Percentiles rank a stretch among this genome's conserved stretches.
These are phyloP conservation scores for Delonix regia DNA, from an alignment of 306 rosid species.

Conservation along the genomic window DNA sequence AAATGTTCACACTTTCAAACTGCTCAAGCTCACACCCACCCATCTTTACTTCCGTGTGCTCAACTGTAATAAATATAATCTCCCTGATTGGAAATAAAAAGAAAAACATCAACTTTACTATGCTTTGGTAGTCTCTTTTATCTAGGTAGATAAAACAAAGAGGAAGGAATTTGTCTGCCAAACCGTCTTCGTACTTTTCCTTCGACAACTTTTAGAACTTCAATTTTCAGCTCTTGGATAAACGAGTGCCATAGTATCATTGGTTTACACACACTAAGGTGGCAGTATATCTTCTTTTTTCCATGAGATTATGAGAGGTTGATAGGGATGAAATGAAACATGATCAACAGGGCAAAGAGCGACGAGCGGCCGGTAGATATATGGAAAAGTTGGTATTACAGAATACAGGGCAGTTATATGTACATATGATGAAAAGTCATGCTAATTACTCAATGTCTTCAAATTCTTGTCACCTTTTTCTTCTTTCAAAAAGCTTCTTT, in stretches of 20 bases:
- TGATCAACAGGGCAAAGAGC: not conserved
- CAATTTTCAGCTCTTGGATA: not conserved
- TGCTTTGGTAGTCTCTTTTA: too few species aligned
- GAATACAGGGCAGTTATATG: not conserved
- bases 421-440: not conserved
- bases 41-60: not conserved
- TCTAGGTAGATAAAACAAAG: not conserved
- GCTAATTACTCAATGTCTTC: not conserved
- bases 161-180: not conserved
- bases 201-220: not conserved
- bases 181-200: not conserved
- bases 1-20: not conserved
- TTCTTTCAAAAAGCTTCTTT: not conserved
- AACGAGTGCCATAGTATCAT: not conserved
- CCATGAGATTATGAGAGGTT: conserved; percentile 2
- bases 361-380: not conserved
- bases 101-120: too few species aligned
- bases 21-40: not conserved
- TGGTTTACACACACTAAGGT: not conserved
- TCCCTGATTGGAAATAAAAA: too few species aligned
- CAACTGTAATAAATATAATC: not conserved
- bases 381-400: not conserved
- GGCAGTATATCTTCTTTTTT: not conserved
- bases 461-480: not conserved
- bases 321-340: not conserved